Evolutionary conservation across 2,329 filamentous ascomycete genomes (phyloP).

Genomic region (Rachicladosporium sp.): DNA sequence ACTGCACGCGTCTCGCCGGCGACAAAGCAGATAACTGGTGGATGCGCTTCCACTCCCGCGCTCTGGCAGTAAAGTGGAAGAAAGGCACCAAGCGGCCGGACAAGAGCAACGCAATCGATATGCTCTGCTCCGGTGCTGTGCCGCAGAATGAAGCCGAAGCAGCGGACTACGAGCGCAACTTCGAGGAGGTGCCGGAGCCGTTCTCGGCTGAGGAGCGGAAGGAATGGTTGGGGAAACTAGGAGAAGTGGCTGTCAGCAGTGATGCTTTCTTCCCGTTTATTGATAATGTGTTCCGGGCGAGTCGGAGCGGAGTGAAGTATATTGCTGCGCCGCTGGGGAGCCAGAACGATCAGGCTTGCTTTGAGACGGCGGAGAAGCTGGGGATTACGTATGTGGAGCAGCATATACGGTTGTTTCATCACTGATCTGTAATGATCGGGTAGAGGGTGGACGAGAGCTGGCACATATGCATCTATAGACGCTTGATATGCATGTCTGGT

Average conservation of each 20-base stretch:
- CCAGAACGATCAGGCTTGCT: conserved; percentile 70
- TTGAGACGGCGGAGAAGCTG: conserved; percentile 82
- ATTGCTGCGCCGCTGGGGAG: conserved; percentile 86
- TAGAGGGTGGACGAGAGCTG: too few species aligned
- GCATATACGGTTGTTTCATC: conserved; percentile 86
- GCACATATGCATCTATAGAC: too few species aligned
- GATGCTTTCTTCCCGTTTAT: conserved; percentile 99
- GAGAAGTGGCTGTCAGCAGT: conserved; percentile 73
- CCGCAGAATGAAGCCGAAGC: conserved; percentile 74
- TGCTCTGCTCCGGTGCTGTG: conserved; percentile 82
- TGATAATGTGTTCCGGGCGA: conserved; percentile 91
- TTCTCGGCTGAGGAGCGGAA: conserved; percentile 78
- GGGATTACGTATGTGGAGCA: conserved; percentile 94
- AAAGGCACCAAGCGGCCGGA: conserved; percentile 92
- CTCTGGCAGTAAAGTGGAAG: conserved; percentile 87
- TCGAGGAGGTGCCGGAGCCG: conserved; percentile 72
- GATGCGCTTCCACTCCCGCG: conserved; percentile 92
- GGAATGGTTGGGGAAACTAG: conserved; percentile 73
- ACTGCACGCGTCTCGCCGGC: conserved; percentile 92
- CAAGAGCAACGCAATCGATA: conserved; percentile 96
- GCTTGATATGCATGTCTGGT: too few species aligned
- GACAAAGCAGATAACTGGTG: conserved; percentile 99
- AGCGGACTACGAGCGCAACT: conserved; percentile 75
- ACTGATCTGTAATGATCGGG: conserved; percentile 44
- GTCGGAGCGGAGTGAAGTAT: conserved; percentile 84